Conservation (phyloP, 129 eudicot species). For the Apium graveolens region DNA sequence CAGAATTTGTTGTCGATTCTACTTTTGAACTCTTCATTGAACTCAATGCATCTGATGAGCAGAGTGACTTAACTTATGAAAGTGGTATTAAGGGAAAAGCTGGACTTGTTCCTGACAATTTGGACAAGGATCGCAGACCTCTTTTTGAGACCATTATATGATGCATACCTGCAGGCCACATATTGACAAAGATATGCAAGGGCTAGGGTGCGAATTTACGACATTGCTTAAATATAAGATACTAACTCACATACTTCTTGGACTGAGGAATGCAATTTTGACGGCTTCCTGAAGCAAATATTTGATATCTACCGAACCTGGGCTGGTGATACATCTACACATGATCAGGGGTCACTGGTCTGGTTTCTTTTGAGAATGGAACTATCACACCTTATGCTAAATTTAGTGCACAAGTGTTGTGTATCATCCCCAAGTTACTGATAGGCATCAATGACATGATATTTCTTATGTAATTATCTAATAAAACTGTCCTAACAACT, state of each 20-base stretch:
- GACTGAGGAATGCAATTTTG: slow-evolving; percentile 72
- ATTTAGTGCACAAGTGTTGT: too few relatives aligned
- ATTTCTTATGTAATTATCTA: not conserved
- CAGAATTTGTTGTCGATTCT: slow-evolving; percentile 86
- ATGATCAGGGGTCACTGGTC: too few relatives aligned
- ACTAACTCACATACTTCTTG: slow-evolving; percentile 94
- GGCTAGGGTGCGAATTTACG: slow-evolving; percentile 58
- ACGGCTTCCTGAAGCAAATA: slow-evolving; percentile 94
- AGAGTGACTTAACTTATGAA: too few relatives aligned
- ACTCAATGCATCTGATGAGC: slow-evolving; percentile 96
- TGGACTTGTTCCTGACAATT: too few relatives aligned
- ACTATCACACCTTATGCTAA: too few relatives aligned
- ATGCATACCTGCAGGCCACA: too few relatives aligned
- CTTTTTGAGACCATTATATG: too few relatives aligned
- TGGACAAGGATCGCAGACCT: too few relatives aligned
- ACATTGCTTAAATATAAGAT: slow-evolving; percentile 74
- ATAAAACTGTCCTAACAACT: not conserved
- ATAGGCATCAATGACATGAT: not conserved
- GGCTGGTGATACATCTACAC: slow-evolving; percentile 62
- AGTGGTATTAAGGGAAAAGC: too few relatives aligned
- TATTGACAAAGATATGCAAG: slow-evolving; percentile 95
- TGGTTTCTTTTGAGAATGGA: too few relatives aligned
- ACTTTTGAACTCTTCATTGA: slow-evolving; percentile 97
- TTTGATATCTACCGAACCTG: slow-evolving; percentile 91
- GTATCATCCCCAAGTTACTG: not conserved